Conservation (phyloP, 768 basidiomycete species). For the Phanerochaete carnosa region DNA sequence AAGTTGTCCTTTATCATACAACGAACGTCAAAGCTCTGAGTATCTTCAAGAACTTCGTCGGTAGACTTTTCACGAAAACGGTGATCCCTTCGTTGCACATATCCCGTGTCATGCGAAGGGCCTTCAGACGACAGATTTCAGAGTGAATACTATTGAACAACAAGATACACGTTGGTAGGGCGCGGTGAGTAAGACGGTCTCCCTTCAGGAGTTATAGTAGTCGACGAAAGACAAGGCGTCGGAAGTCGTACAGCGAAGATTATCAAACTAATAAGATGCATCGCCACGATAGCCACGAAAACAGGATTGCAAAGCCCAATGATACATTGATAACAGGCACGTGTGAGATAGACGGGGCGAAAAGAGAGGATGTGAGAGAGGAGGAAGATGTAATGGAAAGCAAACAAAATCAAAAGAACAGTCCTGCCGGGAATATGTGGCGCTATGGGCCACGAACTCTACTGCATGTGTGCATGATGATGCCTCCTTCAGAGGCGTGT, state of each 20-base stretch:
- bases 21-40: too few species aligned
- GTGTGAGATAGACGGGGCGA: conserved; percentile 5
- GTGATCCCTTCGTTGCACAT: too few species aligned
- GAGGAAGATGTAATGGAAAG: conserved; percentile 3
- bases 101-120: neutral
- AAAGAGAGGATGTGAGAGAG: neutral
- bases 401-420: conserved; percentile 12
- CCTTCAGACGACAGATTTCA: neutral
- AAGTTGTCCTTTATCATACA: too few species aligned
- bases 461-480: conserved; percentile 15
- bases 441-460: conserved; percentile 10
- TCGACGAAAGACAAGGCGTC: neutral
- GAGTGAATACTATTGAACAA: conserved; percentile 7
- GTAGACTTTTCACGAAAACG: too few species aligned
- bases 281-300: conserved; percentile 9
- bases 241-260: neutral
- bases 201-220: conserved; percentile 13
- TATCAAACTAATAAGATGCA: conserved; percentile 9
- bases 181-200: conserved; percentile 8
- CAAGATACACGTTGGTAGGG: conserved; percentile 11
- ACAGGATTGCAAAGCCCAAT: conserved; percentile 15
- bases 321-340: conserved; percentile 19
- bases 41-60: too few species aligned
- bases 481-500: conserved; percentile 23
- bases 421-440: conserved; percentile 13